Base-by-base conservation (phyloP, 2,329 filamentous ascomycete genomes). In the Dactylellina haptotyla region DNA sequence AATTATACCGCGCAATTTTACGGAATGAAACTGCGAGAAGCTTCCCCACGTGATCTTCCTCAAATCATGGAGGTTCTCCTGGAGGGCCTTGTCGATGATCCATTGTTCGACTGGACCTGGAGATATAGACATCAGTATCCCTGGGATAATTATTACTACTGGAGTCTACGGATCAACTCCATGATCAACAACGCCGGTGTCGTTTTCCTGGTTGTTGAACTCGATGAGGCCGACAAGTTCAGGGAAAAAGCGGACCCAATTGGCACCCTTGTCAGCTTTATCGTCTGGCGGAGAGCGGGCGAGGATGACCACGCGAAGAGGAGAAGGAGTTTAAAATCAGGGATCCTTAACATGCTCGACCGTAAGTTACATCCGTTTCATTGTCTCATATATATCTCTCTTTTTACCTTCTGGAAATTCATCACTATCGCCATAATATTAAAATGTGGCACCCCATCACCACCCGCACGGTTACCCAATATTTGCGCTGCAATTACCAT, bases 21-120 rank as follows among this genome's bases (percentile, higher is more conserved):
- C 63, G 63, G 63, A 67, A 72, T 72, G 67, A 72, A 72, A 64
- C 10, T 72, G 20, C 67, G 67, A 30, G 67, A 72, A 53, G 67
- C 67, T 53, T 59, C 67, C 46, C 67, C 67, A 72, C 67, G 67
- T 72, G 67, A 72, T 65, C 67, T 72, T 58, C 67, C 67, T 25
- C 67, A 72, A 50, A 72, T 72, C 45, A 72, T 72, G 67, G 67
- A 65, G 30, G 67, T 72, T 32, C 59, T 72, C 25, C 59, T 72
- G 4, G 67, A 63, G 43, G 67, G 67, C 25, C 67, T 72, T 4
- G 67, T 59, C 43, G 67, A 72, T 58, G 67, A 72, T 64, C 67
- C 67, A 12, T 16, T 72, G 28, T 72, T 72, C 53, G 67, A 72
- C 53, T 72, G 67, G 67, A 72, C 67, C 28, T 72, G 67, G 67